Evolutionary conservation across 306 rosid species (phyloP), one percentile per base, ranked within the genome.

Genomic region (Quercus ilex): DNA sequence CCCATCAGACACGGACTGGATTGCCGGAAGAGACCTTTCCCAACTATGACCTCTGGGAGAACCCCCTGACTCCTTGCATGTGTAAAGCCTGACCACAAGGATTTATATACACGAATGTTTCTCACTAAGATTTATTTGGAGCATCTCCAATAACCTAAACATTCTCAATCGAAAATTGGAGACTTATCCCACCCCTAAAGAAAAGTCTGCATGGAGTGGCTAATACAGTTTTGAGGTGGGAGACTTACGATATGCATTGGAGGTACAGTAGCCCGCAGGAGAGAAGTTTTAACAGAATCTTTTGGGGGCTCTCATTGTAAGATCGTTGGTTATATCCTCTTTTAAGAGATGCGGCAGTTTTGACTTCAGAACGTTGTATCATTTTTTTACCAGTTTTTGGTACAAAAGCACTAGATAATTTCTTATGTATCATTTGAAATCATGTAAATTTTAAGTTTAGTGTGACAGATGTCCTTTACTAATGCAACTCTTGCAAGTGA

Each of bases 41-140:
- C 5, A 92, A 93, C 89, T 93, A 93, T 33, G 98, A 93, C 86
- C 87, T 93, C 28, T 93, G 98, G 98, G 98, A 93, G 89, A 93
- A 93, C 84, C 99, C 99, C 21, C 85, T 95, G 10, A 91, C 98
- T 53, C 99, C 99, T 43, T 95, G 99, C 92, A 95, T 95, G 99
- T 95, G 99, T 87, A 93, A 79, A 88, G 96, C 94, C 76, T 95
- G 86, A 90, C 51, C 74, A 74, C 33, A 62, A 52, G 74, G 79
- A 73, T 73, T 79, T 78, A 76, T 68, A 41, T 76, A 77, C 77
- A 70, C 51, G 33, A 17, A 82, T 57, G 60, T 67, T 56, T 52
- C 21, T 63, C 73, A 59, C 56, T 43, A 77, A 78, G 69, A 79
- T 79, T 82, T 82, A 65, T 4, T 52, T 71, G 62, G 69, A 60